phyloP scores from a whole-genome alignment of 345 rosid genomes.

The Linum lewisii region DNA sequence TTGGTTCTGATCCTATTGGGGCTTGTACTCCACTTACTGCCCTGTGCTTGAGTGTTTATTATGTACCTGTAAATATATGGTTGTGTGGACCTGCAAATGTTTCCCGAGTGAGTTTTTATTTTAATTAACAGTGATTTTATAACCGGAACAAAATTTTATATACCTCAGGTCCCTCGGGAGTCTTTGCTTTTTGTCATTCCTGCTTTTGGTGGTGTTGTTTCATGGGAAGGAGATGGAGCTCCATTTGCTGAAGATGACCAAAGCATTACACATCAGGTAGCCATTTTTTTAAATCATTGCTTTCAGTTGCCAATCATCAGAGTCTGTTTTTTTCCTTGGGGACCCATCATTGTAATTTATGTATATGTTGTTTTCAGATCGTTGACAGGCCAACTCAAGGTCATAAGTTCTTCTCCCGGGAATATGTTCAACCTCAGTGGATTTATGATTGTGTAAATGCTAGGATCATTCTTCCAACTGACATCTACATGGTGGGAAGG shows the following conservation, averaged over 20 bases:
- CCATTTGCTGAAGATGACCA: constrained; percentile 68
- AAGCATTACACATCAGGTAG: constrained; percentile 83
- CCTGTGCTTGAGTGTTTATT: background rate
- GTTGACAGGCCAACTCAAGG: constrained; percentile 87
- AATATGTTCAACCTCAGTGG: constrained; percentile 95
- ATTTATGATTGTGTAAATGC: constrained; percentile 75
- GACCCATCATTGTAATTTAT: background rate
- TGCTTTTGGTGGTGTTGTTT: constrained; percentile 86
- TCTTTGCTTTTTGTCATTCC: constrained; percentile 79
- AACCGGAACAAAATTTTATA: background rate
- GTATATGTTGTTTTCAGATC: constrained; percentile 39
- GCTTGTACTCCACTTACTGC: background rate
- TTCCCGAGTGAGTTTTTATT: too few species aligned
- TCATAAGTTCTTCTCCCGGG: constrained; percentile 70
- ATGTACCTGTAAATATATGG: background rate
- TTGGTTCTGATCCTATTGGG: background rate
- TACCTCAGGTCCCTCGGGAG: constrained; percentile 77
- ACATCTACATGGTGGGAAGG: constrained; percentile 73
- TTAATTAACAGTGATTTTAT: too few species aligned
- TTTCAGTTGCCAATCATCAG: too few species aligned
- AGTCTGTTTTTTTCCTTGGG: background rate
- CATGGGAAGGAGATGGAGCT: constrained; percentile 97
- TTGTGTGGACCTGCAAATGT: too few species aligned
- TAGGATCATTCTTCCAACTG: constrained; percentile 61
- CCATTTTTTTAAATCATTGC: too few species aligned